Conservation (phyloP, 2,329 filamentous ascomycete species). For the Epichloe amarillans region DNA sequence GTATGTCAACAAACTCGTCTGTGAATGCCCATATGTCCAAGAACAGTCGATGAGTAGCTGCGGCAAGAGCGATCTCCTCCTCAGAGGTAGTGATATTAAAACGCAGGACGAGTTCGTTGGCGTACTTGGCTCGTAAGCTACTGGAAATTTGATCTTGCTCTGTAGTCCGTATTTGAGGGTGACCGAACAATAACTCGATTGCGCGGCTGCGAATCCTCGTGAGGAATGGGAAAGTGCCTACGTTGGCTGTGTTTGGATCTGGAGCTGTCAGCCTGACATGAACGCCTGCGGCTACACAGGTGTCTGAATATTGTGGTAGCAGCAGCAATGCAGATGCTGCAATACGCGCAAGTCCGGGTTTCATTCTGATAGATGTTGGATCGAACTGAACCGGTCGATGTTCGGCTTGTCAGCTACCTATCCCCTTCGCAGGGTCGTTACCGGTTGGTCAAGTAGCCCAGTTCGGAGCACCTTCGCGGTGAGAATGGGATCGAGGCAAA, state of each 20-base stretch:
- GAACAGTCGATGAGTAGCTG: constrained; percentile 61
- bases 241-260: constrained; percentile 7
- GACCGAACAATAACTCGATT: constrained; percentile 37
- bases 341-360: background rate
- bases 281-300: background rate
- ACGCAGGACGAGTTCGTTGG: constrained; percentile 73
- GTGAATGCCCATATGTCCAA: constrained; percentile 87
- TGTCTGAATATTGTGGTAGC: background rate
- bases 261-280: background rate
- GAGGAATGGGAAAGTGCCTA: constrained; percentile 30
- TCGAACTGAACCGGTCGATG: background rate
- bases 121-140: constrained; percentile 41
- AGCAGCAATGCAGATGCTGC: background rate
- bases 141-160: constrained; percentile 13
- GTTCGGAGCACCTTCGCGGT: no score
- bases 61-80: constrained; percentile 58
- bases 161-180: constrained; percentile 21
- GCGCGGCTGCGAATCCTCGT: constrained; percentile 36
- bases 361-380: constrained; percentile 1
- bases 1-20: constrained; percentile 70
- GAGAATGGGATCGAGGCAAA: no score
- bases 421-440: background rate
- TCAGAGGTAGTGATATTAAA: constrained; percentile 62
- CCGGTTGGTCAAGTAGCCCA: no score
- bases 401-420: no score